Evolutionary conservation across 2,329 filamentous ascomycete species (phyloP), one percentile per base, ranked within the genome.

Genomic region (Fusarium devonianum): DNA sequence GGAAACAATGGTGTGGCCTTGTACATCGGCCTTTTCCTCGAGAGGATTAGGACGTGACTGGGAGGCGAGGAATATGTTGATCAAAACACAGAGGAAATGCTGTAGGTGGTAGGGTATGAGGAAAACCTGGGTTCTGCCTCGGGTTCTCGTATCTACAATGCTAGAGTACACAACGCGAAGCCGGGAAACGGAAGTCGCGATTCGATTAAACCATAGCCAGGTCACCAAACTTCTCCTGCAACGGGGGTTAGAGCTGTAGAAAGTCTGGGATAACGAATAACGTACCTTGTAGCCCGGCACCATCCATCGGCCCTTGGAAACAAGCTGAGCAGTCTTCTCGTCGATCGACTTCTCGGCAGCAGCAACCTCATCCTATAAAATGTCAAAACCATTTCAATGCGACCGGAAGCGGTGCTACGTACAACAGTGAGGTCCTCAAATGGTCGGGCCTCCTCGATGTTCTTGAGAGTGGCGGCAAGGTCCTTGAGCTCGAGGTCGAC

Each of bases 241-340:
- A 35, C 36, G 63, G 54, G 59, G 47, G 73, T 87, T 73, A 88
- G 81, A 53, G 65, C 26, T 42, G 29, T 23, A 14, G 19, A 7
- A 32, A 35, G 6, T 46, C 6, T 17, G 10, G 9, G 13, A 18
- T 21, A 18, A 19, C 13, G 17, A 14, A 43, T 5, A 49, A 72
- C 87, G 68, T 80, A 93, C 93, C 91, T 97, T 96, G 89, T 99
- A 99, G 73, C 94, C 94, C 60, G 94, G 92, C 71, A 96, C 92
- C 80, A 87, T 85, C 94, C 94, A 99, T 86, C 92, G 90, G 75
- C 93, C 93, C 88, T 95, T 97, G 76, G 90, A 90, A 63, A 99
- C 92, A 73, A 99, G 86, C 79, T 94, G 87, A 69, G 87, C 80
- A 68, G 93, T 96, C 84, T 95, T 95, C 85, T 96, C 87, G 80